phyloP scores from a whole-genome alignment of 208 protist genomes.

The Leishmania amazonensis region DNA sequence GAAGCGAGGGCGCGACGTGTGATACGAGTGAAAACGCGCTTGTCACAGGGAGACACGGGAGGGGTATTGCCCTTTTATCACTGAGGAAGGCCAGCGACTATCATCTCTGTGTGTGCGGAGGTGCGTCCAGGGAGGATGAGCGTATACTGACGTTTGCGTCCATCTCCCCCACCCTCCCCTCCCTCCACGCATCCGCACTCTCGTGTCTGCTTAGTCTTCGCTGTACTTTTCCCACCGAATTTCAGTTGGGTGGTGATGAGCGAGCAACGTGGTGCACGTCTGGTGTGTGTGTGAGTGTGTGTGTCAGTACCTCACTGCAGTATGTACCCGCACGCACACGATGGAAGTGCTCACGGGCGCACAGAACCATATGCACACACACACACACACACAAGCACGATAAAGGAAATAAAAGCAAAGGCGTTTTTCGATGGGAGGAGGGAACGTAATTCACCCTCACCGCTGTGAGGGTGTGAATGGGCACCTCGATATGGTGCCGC shows the following conservation, averaged over 20 bases:
- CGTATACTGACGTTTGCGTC: neutral
- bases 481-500: neutral
- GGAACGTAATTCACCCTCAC: neutral
- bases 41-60: neutral
- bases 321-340: neutral
- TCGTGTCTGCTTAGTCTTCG: neutral
- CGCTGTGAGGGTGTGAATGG: neutral
- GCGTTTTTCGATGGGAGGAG: neutral
- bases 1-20: conserved; percentile 16
- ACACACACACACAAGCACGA: neutral
- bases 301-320: neutral
- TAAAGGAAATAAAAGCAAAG: neutral
- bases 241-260: neutral
- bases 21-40: neutral
- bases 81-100: no score
- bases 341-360: neutral
- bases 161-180: neutral
- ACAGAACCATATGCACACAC: neutral
- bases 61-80: neutral
- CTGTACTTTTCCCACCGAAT: neutral
- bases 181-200: no score
- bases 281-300: conserved; percentile 2
- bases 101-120: no score
- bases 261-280: neutral
- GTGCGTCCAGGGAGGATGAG: no score